Evolutionary conservation across 2,329 filamentous ascomycete species (phyloP).

Genomic region (Fusarium sp.): DNA sequence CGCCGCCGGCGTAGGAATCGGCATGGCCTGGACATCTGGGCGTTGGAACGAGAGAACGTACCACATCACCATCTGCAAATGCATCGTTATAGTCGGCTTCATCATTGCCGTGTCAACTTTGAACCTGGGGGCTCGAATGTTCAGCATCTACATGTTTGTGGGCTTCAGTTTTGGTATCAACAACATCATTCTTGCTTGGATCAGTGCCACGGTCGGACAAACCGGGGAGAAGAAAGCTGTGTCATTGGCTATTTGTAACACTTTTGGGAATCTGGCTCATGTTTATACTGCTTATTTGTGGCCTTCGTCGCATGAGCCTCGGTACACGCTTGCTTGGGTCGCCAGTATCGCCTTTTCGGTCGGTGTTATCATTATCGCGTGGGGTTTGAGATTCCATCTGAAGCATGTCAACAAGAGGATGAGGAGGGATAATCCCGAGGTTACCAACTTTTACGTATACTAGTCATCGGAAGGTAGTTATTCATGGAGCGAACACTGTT

Average conservation of each 20-base stretch:
- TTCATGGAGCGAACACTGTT: fast-evolving
- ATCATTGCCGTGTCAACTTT: constrained; percentile 46
- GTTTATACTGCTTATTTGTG: constrained; percentile 37
- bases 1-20: constrained; percentile 50
- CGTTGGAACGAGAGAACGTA: constrained; percentile 56
- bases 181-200: constrained; percentile 60
- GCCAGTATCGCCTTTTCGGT: constrained; percentile 27
- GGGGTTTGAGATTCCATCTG: constrained; percentile 14
- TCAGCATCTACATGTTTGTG: constrained; percentile 56
- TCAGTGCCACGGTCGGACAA: constrained; percentile 55
- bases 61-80: constrained; percentile 49
- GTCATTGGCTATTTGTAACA: constrained; percentile 36
- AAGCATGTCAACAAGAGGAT: constrained; percentile 22
- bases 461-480: neutral
- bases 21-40: constrained; percentile 54
- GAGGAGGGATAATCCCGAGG: constrained; percentile 21
- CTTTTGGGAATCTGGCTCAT: constrained; percentile 32
- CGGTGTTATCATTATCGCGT: constrained; percentile 28
- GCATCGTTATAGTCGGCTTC: constrained; percentile 53
- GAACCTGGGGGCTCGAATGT: constrained; percentile 35
- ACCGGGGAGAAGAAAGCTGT: constrained; percentile 60
- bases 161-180: constrained; percentile 58
- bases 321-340: constrained; percentile 23
- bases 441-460: constrained; percentile 34
- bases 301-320: constrained; percentile 18